Percentiles rank a stretch among this genome's conserved stretches.
These are phyloP conservation scores for Solanum tacnaense DNA, from an alignment of 257 asterid species.

Conservation along the genomic window DNA sequence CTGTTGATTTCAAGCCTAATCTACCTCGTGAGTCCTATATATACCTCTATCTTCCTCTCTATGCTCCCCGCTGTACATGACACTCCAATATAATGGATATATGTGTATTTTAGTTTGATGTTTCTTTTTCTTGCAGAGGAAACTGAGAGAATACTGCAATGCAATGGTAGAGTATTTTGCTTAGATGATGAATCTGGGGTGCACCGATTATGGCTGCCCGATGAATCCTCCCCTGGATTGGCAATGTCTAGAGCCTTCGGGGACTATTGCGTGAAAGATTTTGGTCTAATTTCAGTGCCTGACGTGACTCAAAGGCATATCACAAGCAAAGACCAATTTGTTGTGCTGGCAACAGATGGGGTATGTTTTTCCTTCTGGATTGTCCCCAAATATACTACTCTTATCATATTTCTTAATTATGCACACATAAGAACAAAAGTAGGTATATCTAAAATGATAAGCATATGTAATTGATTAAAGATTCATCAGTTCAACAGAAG, in stretches of 20 bases:
- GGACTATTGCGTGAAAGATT: slow-evolving; percentile 76
- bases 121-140: slow-evolving; percentile 46
- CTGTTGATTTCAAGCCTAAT: slow-evolving; percentile 87
- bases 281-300: slow-evolving; percentile 86
- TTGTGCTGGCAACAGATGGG: slow-evolving; percentile 94
- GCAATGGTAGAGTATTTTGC: slow-evolving; percentile 68
- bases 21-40: slow-evolving; percentile 51
- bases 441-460: background rate
- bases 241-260: slow-evolving; percentile 99
- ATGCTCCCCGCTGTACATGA: background rate
- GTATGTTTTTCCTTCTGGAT: slow-evolving; percentile 21
- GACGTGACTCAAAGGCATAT: slow-evolving; percentile 69
- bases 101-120: background rate
- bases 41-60: background rate
- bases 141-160: slow-evolving; percentile 58
- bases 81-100: background rate
- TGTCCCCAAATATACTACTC: background rate
- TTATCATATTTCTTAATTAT: background rate
- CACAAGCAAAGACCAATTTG: slow-evolving; percentile 59
- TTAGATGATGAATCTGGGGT: slow-evolving; percentile 80
- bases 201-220: slow-evolving; percentile 82
- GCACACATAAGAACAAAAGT: background rate
- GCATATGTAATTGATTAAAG: background rate
- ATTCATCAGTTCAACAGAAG: background rate
- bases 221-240: slow-evolving; percentile 76